phyloP scores from a whole-genome alignment of 2,329 filamentous ascomycete genomes.

The Paraphoma sp. region DNA sequence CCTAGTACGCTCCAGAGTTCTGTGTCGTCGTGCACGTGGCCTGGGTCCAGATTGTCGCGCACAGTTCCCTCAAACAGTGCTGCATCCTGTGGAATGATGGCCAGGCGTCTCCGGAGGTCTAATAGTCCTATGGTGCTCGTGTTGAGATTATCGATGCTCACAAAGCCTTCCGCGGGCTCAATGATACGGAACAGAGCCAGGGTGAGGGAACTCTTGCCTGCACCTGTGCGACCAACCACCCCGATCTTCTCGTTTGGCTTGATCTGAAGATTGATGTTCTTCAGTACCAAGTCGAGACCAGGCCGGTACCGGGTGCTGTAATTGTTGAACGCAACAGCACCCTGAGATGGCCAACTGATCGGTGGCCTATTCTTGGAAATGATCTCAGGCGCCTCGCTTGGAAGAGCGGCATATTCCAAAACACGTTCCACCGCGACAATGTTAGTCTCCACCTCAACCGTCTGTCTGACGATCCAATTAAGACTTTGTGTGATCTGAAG shows the following conservation, averaged over 20 bases:
- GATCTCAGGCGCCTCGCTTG: constrained; percentile 93
- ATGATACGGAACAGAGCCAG: constrained; percentile 95
- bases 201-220: constrained; percentile 93
- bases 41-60: constrained; percentile 93
- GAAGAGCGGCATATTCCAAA: constrained; percentile 89
- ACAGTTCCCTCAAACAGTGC: constrained; percentile 93
- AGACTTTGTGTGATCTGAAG: constrained; percentile 95
- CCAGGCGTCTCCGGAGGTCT: constrained; percentile 85
- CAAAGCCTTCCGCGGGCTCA: constrained; percentile 80
- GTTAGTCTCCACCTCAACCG: constrained; percentile 99
- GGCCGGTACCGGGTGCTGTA: constrained; percentile 93
- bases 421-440: constrained; percentile 98
- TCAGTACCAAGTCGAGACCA: constrained; percentile 88
- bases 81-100: constrained; percentile 97
- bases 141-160: constrained; percentile 88
- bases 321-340: constrained; percentile 87
- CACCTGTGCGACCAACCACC: constrained; percentile 93
- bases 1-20: constrained; percentile 95
- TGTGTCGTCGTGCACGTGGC: constrained; percentile 93
- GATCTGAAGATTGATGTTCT: constrained; percentile 90
- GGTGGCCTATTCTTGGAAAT: constrained; percentile 86
- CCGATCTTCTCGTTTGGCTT: constrained; percentile 98
- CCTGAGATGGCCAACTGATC: constrained; percentile 89
- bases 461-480: constrained; percentile 99
- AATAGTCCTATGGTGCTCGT: constrained; percentile 89